A percentile compares a stretch with the other conserved stretches of the same genome.
phyloP scores from a whole-genome alignment of 805 yeast species.

The Lachancea sp. region DNA sequence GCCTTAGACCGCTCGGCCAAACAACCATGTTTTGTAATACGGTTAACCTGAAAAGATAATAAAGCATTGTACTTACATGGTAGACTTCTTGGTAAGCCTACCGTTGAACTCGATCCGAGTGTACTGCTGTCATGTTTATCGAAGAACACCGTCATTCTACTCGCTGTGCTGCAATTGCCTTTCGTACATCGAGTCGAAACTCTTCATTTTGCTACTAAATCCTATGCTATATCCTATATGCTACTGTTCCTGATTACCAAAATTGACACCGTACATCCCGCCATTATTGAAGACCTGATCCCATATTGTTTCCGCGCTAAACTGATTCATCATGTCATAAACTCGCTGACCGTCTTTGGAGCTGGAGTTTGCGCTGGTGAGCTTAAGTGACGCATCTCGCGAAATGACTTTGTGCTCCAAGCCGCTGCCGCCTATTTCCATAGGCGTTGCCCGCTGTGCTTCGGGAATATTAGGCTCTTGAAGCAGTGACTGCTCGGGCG shows the following conservation, averaged over 20 bases:
- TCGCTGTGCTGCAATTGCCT: too few species aligned
- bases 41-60: too few species aligned
- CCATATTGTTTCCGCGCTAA: slow-evolving; percentile 63
- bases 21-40: slow-evolving; percentile 15
- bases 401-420: not conserved
- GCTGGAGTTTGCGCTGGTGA: not conserved
- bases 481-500: not conserved
- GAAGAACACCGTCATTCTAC: too few species aligned
- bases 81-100: too few species aligned
- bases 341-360: slow-evolving; percentile 48
- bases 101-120: too few species aligned
- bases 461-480: not conserved
- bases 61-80: too few species aligned
- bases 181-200: too few species aligned
- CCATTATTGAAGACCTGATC: slow-evolving; percentile 34
- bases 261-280: not conserved
- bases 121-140: too few species aligned
- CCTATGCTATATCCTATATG: too few species aligned
- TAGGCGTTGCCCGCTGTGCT: not conserved
- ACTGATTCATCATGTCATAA: slow-evolving; percentile 55
- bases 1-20: slow-evolving; percentile 32
- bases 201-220: too few species aligned
- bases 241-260: not conserved
- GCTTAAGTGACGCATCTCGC: not conserved
- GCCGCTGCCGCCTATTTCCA: not conserved